Conservation (phyloP, 148 eudicot genomes). For the Pouteria glomerata region DNA sequence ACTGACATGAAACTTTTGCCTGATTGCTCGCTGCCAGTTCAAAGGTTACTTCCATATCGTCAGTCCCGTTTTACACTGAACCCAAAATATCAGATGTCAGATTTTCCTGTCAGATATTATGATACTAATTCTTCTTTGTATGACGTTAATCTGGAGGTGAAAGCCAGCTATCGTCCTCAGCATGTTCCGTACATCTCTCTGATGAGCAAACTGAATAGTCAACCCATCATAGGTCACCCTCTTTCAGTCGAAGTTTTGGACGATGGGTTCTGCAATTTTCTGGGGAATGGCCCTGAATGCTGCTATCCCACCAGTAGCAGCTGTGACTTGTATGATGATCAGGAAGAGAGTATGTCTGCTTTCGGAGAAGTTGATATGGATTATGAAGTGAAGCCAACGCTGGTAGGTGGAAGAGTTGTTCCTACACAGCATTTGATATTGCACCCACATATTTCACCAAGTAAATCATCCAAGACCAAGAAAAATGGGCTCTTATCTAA, state of each 20-base stretch:
- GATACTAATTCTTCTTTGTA: constrained; percentile 28
- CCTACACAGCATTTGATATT: constrained; percentile 25
- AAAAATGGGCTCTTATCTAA: constrained; percentile 43
- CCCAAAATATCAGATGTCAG: constrained; percentile 41
- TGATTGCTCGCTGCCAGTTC: constrained; percentile 11
- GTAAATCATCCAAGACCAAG: constrained; percentile 37
- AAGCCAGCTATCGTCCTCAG: constrained; percentile 47
- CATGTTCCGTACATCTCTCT: constrained; percentile 78
- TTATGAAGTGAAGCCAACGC: constrained; percentile 13
- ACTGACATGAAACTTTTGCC: constrained; percentile 11
- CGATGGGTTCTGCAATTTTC: constrained; percentile 47
- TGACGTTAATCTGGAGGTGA: constrained; percentile 62
- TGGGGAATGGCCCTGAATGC: constrained; percentile 19
- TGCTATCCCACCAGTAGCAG: constrained; percentile 34
- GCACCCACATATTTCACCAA: constrained; percentile 21
- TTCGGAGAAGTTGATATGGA: constrained; percentile 12
- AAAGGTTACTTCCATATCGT: constrained; percentile 41
- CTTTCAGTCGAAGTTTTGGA: constrained; percentile 57
- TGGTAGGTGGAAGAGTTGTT: constrained; percentile 19
- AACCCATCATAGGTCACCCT: constrained; percentile 73
- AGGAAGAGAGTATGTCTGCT: constrained; percentile 12
- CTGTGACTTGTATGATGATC: constrained; percentile 27
- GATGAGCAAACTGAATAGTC: constrained; percentile 63
- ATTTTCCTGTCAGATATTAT: constrained; percentile 21
- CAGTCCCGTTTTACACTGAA: constrained; percentile 43